Evolutionary conservation across 352 stramenopile species (phyloP).

Genomic region (Phytophthora sp.): DNA sequence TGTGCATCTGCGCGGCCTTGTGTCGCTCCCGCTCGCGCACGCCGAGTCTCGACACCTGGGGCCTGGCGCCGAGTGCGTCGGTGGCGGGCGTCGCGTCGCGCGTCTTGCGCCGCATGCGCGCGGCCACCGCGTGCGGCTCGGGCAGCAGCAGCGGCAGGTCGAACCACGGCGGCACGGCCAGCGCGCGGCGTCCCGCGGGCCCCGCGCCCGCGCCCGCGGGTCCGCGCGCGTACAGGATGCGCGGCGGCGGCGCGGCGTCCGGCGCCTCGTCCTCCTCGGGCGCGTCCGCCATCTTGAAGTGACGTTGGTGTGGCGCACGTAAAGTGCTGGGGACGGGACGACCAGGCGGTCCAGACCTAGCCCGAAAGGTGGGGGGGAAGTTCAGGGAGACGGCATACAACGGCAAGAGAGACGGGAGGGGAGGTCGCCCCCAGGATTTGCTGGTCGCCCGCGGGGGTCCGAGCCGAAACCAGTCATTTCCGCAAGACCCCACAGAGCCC

Average conservation of each 20-base stretch:
- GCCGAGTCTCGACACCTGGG: slow-evolving; percentile 57
- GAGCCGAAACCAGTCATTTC: slow-evolving; percentile 66
- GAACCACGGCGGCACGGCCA: slow-evolving; percentile 62
- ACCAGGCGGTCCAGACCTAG: too few relatives aligned
- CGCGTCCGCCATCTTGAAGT: slow-evolving; percentile 21
- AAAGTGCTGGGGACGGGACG: too few relatives aligned
- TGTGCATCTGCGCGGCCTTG: slow-evolving; percentile 21
- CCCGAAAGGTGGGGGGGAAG: neutral
- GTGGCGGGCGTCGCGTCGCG: neutral
- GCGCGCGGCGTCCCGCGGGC: slow-evolving; percentile 16
- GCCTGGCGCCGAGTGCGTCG: neutral
- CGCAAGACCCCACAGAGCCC: slow-evolving; percentile 13
- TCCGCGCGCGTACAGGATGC: slow-evolving; percentile 40
- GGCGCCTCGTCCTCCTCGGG: neutral
- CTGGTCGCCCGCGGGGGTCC: slow-evolving; percentile 10
- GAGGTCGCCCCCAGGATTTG: slow-evolving; percentile 36
- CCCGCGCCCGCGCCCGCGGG: neutral
- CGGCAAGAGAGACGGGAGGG: slow-evolving; percentile 2
- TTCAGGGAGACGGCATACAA: slow-evolving; percentile 20
- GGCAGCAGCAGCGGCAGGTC: slow-evolving; percentile 68
- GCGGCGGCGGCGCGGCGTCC: neutral
- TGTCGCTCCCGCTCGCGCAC: slow-evolving; percentile 25
- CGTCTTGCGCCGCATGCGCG: slow-evolving; percentile 50
- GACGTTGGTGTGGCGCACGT: neutral
- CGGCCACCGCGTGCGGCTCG: slow-evolving; percentile 41